Conservation (phyloP, 2,329 filamentous ascomycete genomes). For the Colletotrichum tropicale region DNA sequence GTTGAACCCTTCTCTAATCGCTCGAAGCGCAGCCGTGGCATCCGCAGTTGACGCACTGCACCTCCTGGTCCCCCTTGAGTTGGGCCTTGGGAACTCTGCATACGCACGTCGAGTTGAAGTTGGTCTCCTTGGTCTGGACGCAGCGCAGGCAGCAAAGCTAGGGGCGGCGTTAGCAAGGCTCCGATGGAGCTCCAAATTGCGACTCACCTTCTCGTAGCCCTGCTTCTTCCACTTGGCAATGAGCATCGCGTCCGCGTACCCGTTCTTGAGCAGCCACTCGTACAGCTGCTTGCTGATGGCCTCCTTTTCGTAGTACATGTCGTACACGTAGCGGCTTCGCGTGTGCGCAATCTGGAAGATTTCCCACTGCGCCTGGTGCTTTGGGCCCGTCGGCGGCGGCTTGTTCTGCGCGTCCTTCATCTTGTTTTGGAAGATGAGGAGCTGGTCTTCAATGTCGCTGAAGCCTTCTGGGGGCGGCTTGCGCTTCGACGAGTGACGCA, state of each 20-base stretch:
- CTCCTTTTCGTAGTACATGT: constrained; percentile 97
- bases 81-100: constrained; percentile 91
- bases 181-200: background rate
- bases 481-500: constrained; percentile 75
- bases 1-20: constrained; percentile 61
- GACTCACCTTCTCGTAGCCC: constrained; percentile 89
- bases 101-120: constrained; percentile 97
- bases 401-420: constrained; percentile 97
- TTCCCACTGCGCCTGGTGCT: constrained; percentile 93
- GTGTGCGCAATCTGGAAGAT: constrained; percentile 98
- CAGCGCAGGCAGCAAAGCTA: constrained; percentile 93
- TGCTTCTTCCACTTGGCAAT: constrained; percentile 99
- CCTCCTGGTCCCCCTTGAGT: constrained; percentile 86
- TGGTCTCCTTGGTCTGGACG: constrained; percentile 99
- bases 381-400: constrained; percentile 76
- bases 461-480: constrained; percentile 88
- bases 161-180: background rate
- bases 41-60: constrained; percentile 94
- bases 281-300: constrained; percentile 92
- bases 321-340: constrained; percentile 91
- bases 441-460: constrained; percentile 85
- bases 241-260: constrained; percentile 91
- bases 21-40: constrained; percentile 89
- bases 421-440: constrained; percentile 85
- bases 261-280: constrained; percentile 96